Evolutionary conservation across 306 rosid genomes (phyloP).

Genomic region (Dryas octopetala): DNA sequence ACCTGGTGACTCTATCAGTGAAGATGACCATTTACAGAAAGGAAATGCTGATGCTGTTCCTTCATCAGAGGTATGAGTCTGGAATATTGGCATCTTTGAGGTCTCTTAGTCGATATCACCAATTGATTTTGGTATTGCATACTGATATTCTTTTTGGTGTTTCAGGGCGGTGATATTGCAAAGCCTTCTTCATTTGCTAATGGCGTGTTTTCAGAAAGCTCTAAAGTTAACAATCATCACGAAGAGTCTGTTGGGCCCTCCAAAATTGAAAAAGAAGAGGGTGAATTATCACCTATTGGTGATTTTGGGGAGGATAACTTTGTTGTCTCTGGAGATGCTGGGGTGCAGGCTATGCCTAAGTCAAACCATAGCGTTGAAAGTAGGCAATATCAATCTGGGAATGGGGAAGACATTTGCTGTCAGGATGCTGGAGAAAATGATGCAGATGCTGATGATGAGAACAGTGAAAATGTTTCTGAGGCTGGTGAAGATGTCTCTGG

Average conservation of each 20-base stretch:
- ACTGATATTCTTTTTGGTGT: constrained; percentile 25
- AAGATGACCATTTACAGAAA: constrained; percentile 42
- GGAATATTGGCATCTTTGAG: constrained; percentile 9
- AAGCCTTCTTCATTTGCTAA: constrained; percentile 44
- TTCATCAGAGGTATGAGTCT: constrained; percentile 54
- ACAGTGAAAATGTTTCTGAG: constrained; percentile 91
- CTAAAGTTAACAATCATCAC: constrained; percentile 41
- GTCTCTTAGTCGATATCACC: constrained; percentile 7
- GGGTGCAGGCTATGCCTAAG: constrained; percentile 38
- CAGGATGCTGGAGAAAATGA: constrained; percentile 69
- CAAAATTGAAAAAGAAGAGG: constrained; percentile 92
- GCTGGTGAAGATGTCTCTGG: constrained; percentile 88
- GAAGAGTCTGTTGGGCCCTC: constrained; percentile 63
- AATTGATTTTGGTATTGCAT: background rate
- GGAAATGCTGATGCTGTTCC: constrained; percentile 42
- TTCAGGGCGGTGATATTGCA: constrained; percentile 55
- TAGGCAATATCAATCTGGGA: constrained; percentile 54
- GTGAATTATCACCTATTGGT: constrained; percentile 87
- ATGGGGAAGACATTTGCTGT: constrained; percentile 48
- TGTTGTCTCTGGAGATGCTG: constrained; percentile 55
- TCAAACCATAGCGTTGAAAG: constrained; percentile 46
- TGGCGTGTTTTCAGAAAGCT: constrained; percentile 51
- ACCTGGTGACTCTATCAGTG: constrained; percentile 32
- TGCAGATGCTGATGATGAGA: constrained; percentile 93
- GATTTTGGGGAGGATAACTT: constrained; percentile 88